Base-by-base conservation (phyloP, 257 asterid genomes). In the Jacaranda mimosifolia region DNA sequence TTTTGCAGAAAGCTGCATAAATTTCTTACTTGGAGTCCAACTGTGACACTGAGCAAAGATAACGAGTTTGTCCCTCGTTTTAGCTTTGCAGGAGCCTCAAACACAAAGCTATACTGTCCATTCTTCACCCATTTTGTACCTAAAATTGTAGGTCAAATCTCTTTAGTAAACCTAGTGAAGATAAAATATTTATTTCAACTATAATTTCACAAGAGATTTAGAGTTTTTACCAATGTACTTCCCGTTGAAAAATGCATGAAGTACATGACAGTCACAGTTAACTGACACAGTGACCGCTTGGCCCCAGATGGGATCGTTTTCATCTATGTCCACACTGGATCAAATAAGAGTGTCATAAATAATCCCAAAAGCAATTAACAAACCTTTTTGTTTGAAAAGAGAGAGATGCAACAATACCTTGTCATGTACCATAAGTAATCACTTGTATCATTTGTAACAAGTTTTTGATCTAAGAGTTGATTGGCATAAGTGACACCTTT, bases 401-500 rank as follows among this genome's bases (percentile, higher is more conserved):
- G 17, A 13, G 15, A 43, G 10, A 43, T 18, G 6, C 14, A 15
- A 5, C 21, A 26, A 9, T 79, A 85, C 91, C 85, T 87, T 42
- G 92, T 85, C 83, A 84, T 85, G 82, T 85, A 88, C 90, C 90
- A 88, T 14, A 88, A 75, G 56, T 88, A 88, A 39, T 85, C 92
- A 39, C 81, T 77, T 0, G 84, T 80, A 70, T 88, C 92, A 75
- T 82, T 85, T n/a, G 89, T 79, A 3, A 79, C 77, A 15, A 73
- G 8, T 40, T 85, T 88, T 70, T 88, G 92, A 43, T 88, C 92
- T 3, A 85, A 32, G 3, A 88, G 76, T 48, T 69, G 63, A 15
- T 72, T 51, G 26, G 85, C 81, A 69, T 72, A 49, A 9, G 62
- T 68, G 46, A 64, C 75, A 26, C 72, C 79, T 18, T 40, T 68